Conservation (phyloP, 192 early-diverging fungal species). For the Gonapodya prolifera region DNA sequence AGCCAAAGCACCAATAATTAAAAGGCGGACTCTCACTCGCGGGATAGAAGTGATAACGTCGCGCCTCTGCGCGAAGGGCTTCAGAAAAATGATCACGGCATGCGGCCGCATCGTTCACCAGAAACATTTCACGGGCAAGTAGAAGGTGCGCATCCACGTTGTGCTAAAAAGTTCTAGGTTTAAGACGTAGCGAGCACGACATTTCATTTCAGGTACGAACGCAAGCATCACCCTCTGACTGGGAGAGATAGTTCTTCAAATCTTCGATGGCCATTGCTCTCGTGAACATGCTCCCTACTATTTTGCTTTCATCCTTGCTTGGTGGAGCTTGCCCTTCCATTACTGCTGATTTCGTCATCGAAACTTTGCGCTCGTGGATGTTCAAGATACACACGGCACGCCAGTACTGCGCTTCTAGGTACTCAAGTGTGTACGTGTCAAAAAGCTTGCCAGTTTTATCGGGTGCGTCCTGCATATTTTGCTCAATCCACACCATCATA, state of each 20-base stretch:
- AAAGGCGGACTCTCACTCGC: too few species aligned
- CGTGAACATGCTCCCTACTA: neutral
- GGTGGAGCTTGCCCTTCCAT: neutral
- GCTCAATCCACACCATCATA: neutral
- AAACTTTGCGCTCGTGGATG: neutral
- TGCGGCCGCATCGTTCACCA: neutral
- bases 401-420: neutral
- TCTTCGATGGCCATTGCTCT: neutral
- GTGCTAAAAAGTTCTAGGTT: neutral
- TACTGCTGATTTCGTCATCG: neutral
- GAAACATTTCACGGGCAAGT: neutral
- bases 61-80: neutral
- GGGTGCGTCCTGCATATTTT: neutral
- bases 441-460: neutral
- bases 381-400: neutral
- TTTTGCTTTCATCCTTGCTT: neutral
- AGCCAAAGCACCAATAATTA: too few species aligned
- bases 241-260: neutral
- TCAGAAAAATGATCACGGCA: neutral
- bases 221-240: neutral
- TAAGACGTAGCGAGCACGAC: too few species aligned
- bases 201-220: too few species aligned
- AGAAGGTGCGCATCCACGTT: neutral
- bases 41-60: neutral
- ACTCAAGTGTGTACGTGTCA: neutral